Evolutionary conservation across 1,139 yeast species (phyloP), one percentile per base, ranked within the genome.

Genomic region (Kurtzmaniella quercitrusa): DNA sequence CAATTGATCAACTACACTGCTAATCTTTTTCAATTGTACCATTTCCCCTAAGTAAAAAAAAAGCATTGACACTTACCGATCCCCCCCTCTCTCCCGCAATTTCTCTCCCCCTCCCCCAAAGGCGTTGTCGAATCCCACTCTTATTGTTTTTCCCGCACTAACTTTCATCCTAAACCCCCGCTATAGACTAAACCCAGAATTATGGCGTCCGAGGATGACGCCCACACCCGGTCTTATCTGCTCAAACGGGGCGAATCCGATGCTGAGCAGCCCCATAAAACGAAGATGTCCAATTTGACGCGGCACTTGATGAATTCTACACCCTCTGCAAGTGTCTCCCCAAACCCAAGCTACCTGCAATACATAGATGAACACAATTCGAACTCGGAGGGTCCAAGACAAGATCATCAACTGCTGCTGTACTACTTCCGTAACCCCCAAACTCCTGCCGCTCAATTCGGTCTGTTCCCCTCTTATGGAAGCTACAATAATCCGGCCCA

Each of bases 201-300:
- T 5, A 34, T 34, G 37, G 22, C 37, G 15, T 34, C 37, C 19
- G 37, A 20, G 20, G 37, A 34, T 19, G 37, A 34, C n/a, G 16
- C 26, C 15, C 18, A 14, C 18, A 28, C 26, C 3, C 16, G 43
- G 14, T n/a, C 37, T 14, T 19, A 34, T 34, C 37, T 20, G 21
- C 22, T 34, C 5, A 34, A 19, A 16, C 19, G 37, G 5, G 26
- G 23, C 9, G 26, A 18, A 3, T 19, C n/a, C n/a, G 37, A 14
- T 11, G 21, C 26, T 18, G 37, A n/a, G 20, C 26, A 34, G 23
- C 35, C 46, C 35, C 38, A 21, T 40, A 38, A 50, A 42, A 26
- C 56, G 33, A 56, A 57, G 40, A 57, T 66, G 28, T 70, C 76
- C 33, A 71, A 71, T 50, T 55, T 71, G 43, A 71, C 76, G 39